Base-by-base conservation (phyloP, 768 basidiomycete species). In the Macrocybe gigantea region DNA sequence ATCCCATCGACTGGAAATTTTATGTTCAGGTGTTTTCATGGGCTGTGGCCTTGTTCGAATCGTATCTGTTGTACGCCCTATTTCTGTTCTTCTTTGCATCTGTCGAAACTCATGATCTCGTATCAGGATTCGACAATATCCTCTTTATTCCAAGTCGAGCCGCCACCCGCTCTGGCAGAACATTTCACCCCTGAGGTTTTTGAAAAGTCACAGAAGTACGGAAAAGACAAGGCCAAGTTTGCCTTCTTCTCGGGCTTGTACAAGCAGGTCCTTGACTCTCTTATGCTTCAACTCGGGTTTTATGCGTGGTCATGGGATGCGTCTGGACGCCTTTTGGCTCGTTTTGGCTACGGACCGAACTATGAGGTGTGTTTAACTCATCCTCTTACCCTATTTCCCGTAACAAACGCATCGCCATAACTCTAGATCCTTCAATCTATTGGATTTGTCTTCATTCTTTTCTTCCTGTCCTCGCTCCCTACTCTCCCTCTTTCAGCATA, bases 201-300 rank as follows among this genome's bases (percentile, higher is more conserved):
- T 64, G 73, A 81, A 51, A 96, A 96, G 58, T 93, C 92, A 0
- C 95, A 99, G 63, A 69, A 75, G 37, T 99, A 99, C 68, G 92
- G 93, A 13, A 80, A 77, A 44, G 89, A 93, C 76, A 96, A 96
- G 68, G 88, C 93, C 8, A 78, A 78, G 58, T 94, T 88, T 64
- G 79, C 84, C 2, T 65, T 95, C 36, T 60, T 89, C 56, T 82
- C 86, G 0, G 81, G 84, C 1, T 53, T 93, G 45, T 86, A 80
- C 64, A 84, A 83, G 59, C 89, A 93, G 60, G 55, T 71, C 39
- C 59, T 90, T 14, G 87, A 88, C 50, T 86, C 84, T 13, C 58
- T 66, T 1, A 68, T 93, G 67, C 69, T 96, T 13, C 82, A 86
- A 13, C 82, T 72, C 54, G 89, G 87, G 1, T 77, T 88, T 50